Conservation (phyloP, 1,284 basidiomycete species). For the Papiliotrema terrestris region DNA sequence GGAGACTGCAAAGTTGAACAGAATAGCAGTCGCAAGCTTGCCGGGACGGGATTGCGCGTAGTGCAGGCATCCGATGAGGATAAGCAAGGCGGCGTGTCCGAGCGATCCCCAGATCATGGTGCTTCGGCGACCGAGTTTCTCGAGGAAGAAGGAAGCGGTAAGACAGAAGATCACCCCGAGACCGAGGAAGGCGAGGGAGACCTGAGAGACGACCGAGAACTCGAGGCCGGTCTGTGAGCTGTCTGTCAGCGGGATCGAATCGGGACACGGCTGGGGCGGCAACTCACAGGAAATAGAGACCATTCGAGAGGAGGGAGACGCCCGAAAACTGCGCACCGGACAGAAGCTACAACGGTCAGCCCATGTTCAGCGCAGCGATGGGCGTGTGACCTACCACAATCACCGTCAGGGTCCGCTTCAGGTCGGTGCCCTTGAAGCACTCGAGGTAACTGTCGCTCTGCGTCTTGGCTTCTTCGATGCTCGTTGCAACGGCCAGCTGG, state of each 20-base stretch:
- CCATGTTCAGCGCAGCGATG: not conserved
- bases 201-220: not conserved
- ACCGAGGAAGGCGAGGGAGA: slow-evolving; percentile 3
- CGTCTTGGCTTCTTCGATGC: not conserved
- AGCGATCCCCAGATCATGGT: not conserved
- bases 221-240: not conserved
- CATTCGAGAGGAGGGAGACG: slow-evolving; percentile 1
- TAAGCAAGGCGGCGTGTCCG: not conserved
- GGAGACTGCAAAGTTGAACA: not conserved
- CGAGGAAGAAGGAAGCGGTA: not conserved
- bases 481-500: not conserved
- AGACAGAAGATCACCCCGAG: not conserved
- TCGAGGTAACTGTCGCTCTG: not conserved
- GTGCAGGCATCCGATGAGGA: not conserved
- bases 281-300: slow-evolving; percentile 3
- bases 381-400: not conserved
- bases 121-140: not conserved
- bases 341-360: not conserved
- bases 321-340: not conserved
- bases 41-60: not conserved
- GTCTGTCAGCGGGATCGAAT: no score
- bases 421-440: not conserved
- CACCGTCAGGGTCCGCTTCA: not conserved
- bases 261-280: no score
- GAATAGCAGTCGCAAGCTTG: not conserved